Evolutionary conservation across 352 stramenopile species (phyloP).

Genomic region (Phytophthora ohioensis): DNA sequence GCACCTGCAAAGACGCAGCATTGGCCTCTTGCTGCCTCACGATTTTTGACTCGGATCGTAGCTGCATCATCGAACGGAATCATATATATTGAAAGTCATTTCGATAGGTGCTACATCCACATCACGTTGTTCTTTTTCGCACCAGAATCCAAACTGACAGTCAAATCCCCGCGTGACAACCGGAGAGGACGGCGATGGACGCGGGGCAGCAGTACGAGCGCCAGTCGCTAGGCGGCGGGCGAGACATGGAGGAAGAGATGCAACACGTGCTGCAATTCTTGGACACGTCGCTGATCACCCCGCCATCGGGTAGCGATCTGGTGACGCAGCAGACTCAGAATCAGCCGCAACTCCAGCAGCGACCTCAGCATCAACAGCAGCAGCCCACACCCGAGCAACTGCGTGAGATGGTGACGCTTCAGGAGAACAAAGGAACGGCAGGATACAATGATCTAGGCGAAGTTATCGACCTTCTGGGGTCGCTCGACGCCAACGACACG

Average conservation of each 20-base stretch:
- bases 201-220: conserved; percentile 15
- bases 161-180: conserved; percentile 8
- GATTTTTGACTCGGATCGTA: conserved; percentile 19
- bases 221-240: conserved; percentile 24
- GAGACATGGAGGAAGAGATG: conserved; percentile 61
- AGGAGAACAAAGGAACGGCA: conserved; percentile 49
- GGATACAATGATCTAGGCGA: conserved; percentile 72
- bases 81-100: neutral
- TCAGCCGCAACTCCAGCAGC: conserved; percentile 16
- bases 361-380: conserved; percentile 16
- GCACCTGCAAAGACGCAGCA: conserved; percentile 32
- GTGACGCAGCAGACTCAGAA: conserved; percentile 19
- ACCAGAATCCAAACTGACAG: conserved; percentile 17
- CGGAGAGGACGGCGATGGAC: conserved; percentile 20
- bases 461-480: conserved; percentile 70
- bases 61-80: neutral
- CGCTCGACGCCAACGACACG: conserved; percentile 71
- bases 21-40: conserved; percentile 13
- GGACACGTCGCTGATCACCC: conserved; percentile 60
- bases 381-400: conserved; percentile 32
- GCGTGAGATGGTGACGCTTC: conserved; percentile 41
- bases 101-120: neutral
- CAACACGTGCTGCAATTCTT: conserved; percentile 73
- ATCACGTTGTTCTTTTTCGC: neutral
- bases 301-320: conserved; percentile 40